Evolutionary conservation across 2,329 filamentous ascomycete genomes (phyloP), one percentile per base, ranked within the genome.

Genomic region (Hortaea werneckii): DNA sequence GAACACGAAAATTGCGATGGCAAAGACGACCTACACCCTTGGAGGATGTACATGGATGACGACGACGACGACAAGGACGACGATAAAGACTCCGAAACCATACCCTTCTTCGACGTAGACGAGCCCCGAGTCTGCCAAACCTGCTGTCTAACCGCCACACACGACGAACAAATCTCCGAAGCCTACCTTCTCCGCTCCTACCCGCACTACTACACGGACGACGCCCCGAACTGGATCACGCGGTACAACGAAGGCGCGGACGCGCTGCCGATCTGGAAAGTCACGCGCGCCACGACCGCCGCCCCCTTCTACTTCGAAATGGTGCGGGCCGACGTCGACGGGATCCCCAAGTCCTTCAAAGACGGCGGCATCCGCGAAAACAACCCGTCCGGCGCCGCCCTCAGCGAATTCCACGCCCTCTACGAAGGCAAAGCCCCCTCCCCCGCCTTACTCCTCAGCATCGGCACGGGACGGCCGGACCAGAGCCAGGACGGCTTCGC

Each of bases 261-360:
- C 46, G 58, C 61, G 37, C 58, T 74, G 11, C 64, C 66, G 1
- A 74, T 77, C 37, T 77, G 72, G 66, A 59, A 75, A 55, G 73
- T 74, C 1, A 73, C 71, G 0, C 58, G 73, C 6, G 74, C 74
- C 1, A 76, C 74, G 0, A 72, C 69, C 1, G 74, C 74, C 2
- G 73, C 73, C 0, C 73, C 73, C 0, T 73, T 74, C 54, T 74
- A 71, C 56, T 74, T 74, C 58, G 66, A 72, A 40, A 69, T 71
- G 62, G 62, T 74, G 7, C 63, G 67, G 45, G 67, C 68, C 5
- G 65, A 71, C 29, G 56, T 73, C 30, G 61, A 62, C n/a, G 63
- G 63, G 20, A 61, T 62, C 37, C 57, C 60, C 41, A 57, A 55
- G 40, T 65, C 63, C 7, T 73, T 73, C 63, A 73, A 73, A 55